Evolutionary conservation across 75 land plant species (phyloP).

Genomic region (Sequoiadendron giganteum): DNA sequence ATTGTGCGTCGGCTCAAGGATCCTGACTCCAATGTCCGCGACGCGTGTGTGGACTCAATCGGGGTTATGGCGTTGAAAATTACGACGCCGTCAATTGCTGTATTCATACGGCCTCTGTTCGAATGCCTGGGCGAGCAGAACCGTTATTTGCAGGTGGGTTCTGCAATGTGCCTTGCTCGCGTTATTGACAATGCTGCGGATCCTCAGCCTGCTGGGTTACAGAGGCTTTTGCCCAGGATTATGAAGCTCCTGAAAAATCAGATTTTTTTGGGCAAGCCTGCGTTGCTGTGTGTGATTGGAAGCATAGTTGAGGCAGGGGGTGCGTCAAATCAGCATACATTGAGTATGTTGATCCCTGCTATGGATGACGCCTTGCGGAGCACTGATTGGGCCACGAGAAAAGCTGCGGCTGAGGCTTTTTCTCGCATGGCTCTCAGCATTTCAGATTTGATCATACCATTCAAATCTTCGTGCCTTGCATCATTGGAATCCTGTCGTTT

Average conservation of each 20-base stretch:
- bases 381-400: slow-evolving; percentile 80
- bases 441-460: slow-evolving; percentile 32
- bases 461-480: slow-evolving; percentile 40
- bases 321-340: slow-evolving; percentile 13
- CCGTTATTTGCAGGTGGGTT: slow-evolving; percentile 47
- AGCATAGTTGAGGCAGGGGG: slow-evolving; percentile 50
- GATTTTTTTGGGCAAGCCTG: slow-evolving; percentile 74
- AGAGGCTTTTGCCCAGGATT: slow-evolving; percentile 46
- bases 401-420: slow-evolving; percentile 73
- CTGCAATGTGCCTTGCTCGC: slow-evolving; percentile 75
- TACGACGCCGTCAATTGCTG: slow-evolving; percentile 35
- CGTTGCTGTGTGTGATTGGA: slow-evolving; percentile 56
- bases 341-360: slow-evolving; percentile 41
- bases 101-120: slow-evolving; percentile 59
- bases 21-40: slow-evolving; percentile 79
- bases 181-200: slow-evolving; percentile 62
- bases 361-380: slow-evolving; percentile 50
- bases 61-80: slow-evolving; percentile 43
- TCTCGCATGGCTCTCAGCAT: slow-evolving; percentile 25
- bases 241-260: slow-evolving; percentile 58
- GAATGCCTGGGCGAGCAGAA: slow-evolving; percentile 78
- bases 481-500: slow-evolving; percentile 69
- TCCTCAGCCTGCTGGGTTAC: slow-evolving; percentile 34
- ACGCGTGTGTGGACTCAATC: slow-evolving; percentile 78
- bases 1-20: slow-evolving; percentile 74